A percentile compares a stretch with the other conserved stretches of the same genome.
phyloP scores from a whole-genome alignment of 306 rosid species.

The Hippophae rhamnoides region DNA sequence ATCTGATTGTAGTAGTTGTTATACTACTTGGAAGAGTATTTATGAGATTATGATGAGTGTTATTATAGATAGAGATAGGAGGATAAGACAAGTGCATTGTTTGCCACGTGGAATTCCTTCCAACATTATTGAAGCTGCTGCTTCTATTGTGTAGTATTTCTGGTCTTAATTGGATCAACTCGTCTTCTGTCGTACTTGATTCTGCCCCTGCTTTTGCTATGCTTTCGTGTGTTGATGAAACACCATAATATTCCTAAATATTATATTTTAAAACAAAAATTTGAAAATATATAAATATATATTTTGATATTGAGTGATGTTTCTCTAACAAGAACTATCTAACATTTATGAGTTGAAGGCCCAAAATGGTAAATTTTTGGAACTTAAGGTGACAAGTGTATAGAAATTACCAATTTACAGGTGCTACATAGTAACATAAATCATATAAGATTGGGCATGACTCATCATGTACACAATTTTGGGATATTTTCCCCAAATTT shows the following conservation, averaged over 20 bases:
- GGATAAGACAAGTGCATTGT: conserved; percentile 54
- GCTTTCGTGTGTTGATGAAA: conserved; percentile 56
- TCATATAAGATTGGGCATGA: no score
- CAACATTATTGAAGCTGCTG: conserved; percentile 29
- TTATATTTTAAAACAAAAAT: no score
- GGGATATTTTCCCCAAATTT: no score
- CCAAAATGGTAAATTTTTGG: no score
- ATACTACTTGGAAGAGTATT: neutral
- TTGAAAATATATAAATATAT: no score
- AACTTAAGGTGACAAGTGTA: no score
- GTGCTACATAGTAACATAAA: no score
- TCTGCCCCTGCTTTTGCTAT: conserved; percentile 35
- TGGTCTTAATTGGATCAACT: conserved; percentile 66
- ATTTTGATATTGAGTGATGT: no score
- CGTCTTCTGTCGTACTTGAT: conserved; percentile 55
- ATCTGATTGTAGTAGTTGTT: conserved; percentile 5
- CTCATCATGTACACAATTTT: no score
- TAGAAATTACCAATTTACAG: no score
- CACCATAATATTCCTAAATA: conserved; percentile 29
- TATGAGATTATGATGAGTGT: conserved; percentile 9
- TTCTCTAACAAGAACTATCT: no score
- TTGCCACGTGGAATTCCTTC: conserved; percentile 87
- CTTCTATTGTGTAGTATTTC: conserved; percentile 53
- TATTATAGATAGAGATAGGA: conserved; percentile 23
- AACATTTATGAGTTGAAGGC: no score